Conservation (phyloP, 768 basidiomycete genomes). For the Ramaria rubella region DNA sequence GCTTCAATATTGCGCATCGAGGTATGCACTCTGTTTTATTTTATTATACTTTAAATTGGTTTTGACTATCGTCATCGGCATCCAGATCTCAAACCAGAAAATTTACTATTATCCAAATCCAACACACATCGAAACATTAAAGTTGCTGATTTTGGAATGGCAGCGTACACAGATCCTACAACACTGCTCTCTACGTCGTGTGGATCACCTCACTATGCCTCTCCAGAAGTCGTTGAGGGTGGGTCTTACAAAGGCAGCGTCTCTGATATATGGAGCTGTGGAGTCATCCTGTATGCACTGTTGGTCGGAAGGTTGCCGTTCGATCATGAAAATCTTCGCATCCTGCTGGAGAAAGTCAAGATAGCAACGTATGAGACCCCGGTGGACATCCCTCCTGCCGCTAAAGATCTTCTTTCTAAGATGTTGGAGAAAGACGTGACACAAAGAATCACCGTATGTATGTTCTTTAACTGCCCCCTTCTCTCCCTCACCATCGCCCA, state of each 20-base stretch:
- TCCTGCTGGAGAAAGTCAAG: conserved; percentile 77
- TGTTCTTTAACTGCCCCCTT: not conserved
- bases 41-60: not conserved
- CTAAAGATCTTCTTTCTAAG: conserved; percentile 66
- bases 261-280: conserved; percentile 97
- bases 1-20: conserved; percentile 90
- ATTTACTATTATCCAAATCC: conserved; percentile 76
- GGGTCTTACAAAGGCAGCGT: conserved; percentile 75
- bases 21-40: not conserved
- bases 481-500: not conserved
- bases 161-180: conserved; percentile 73
- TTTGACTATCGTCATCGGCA: not conserved
- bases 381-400: conserved; percentile 54
- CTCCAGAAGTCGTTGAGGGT: conserved; percentile 85
- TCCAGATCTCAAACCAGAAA: conserved; percentile 85
- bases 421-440: conserved; percentile 77
- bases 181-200: conserved; percentile 75
- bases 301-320: conserved; percentile 86
- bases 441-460: conserved; percentile 58
- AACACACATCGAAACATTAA: conserved; percentile 63
- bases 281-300: conserved; percentile 88
- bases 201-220: conserved; percentile 92
- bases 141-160: conserved; percentile 97
- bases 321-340: conserved; percentile 77
- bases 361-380: conserved; percentile 71